Conservation (phyloP, 768 basidiomycete species). For the Tylopilus vinaceipallidus region DNA sequence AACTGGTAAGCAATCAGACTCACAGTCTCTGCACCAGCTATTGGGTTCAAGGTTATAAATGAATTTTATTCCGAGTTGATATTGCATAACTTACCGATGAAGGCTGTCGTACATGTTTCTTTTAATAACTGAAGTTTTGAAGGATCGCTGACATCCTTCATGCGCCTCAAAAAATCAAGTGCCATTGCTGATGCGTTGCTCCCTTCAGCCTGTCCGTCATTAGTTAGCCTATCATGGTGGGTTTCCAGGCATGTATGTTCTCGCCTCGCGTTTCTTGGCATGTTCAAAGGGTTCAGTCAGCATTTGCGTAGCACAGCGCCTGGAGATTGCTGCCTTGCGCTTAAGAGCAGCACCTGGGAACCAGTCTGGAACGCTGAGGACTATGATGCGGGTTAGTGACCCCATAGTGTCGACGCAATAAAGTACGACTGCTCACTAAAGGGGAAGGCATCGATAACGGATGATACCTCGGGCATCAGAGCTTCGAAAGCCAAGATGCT, state of each 20-base stretch:
- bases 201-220: constrained; percentile 11
- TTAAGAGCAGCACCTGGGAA: constrained; percentile 29
- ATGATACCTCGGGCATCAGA: constrained; percentile 14
- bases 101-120: constrained; percentile 8
- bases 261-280: constrained; percentile 15
- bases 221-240: neutral
- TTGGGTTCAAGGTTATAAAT: neutral
- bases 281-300: constrained; percentile 19
- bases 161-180: constrained; percentile 1
- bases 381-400: constrained; percentile 5
- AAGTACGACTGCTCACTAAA: constrained; percentile 11
- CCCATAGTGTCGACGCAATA: neutral
- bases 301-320: constrained; percentile 8
- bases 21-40: constrained; percentile 21
- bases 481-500: constrained; percentile 10
- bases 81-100: constrained; percentile 13
- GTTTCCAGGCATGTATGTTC: neutral
- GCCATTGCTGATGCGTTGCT: constrained; percentile 12
- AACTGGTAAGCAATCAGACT: neutral
- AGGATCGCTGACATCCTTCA: neutral
- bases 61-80: neutral
- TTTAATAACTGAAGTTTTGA: constrained; percentile 11
- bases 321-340: constrained; percentile 15
- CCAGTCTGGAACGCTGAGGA: constrained; percentile 25
- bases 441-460: constrained; percentile 18